These are phyloP conservation scores for Diutina catenulata DNA, from an alignment of 1,139 yeast genomes.

Conservation along the genomic window DNA sequence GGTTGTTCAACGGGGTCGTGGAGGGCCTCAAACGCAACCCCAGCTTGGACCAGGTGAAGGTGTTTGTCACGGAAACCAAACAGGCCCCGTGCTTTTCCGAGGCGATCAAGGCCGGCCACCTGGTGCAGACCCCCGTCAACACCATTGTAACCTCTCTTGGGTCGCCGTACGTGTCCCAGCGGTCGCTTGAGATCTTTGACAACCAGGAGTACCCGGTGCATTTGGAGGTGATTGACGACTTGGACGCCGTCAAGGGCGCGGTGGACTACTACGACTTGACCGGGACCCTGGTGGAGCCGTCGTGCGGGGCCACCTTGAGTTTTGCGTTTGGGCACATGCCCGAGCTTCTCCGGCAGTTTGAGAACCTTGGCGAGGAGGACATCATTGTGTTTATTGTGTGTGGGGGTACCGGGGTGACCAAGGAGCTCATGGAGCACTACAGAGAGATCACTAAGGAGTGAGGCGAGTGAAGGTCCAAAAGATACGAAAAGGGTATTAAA, in stretches of 20 bases:
- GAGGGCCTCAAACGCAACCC: slow-evolving; percentile 37
- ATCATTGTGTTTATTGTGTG: slow-evolving; percentile 49
- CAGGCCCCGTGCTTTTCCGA: slow-evolving; percentile 48
- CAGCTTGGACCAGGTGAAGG: slow-evolving; percentile 24
- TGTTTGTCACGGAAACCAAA: slow-evolving; percentile 37
- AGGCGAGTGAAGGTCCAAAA: too few species aligned
- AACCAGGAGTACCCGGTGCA: slow-evolving; percentile 23
- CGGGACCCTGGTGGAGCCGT: slow-evolving; percentile 52
- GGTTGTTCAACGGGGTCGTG: slow-evolving; percentile 53
- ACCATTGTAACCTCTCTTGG: slow-evolving; percentile 56
- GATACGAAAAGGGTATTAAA: too few species aligned
- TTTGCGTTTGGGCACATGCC: not conserved
- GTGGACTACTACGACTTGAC: slow-evolving; percentile 36
- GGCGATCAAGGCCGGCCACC: slow-evolving; percentile 34
- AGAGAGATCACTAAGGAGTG: too few species aligned
- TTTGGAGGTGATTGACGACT: slow-evolving; percentile 40
- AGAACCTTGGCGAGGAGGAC: slow-evolving; percentile 29
- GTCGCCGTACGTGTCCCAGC: slow-evolving; percentile 36
- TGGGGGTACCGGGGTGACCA: slow-evolving; percentile 35
- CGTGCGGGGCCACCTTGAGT: slow-evolving; percentile 57
- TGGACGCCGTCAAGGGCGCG: slow-evolving; percentile 42
- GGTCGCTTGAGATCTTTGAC: slow-evolving; percentile 22
- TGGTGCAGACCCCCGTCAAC: slow-evolving; percentile 34
- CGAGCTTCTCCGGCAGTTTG: slow-evolving; percentile 12
- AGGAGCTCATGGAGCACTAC: not conserved